These are phyloP conservation scores for Phytopythium cucurbitacearum DNA, from an alignment of 352 stramenopile genomes.

Conservation along the genomic window DNA sequence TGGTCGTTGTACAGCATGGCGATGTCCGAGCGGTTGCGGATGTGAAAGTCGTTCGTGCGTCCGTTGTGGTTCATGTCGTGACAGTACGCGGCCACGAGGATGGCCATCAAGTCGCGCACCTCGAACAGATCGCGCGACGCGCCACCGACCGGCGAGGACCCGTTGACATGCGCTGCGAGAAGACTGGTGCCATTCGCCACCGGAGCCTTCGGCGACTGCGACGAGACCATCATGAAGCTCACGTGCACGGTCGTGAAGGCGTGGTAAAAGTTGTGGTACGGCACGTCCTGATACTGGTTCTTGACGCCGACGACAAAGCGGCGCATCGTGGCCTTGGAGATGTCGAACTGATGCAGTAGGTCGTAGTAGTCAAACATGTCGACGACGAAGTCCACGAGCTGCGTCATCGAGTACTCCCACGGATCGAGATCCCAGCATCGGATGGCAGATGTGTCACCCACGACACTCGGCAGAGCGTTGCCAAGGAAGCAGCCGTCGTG, in stretches of 20 bases:
- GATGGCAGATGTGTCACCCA: slow-evolving; percentile 14
- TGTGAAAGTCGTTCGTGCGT: slow-evolving; percentile 88
- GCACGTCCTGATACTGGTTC: slow-evolving; percentile 72
- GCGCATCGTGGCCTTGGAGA: slow-evolving; percentile 51
- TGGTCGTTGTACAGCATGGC: slow-evolving; percentile 88
- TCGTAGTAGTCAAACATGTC: slow-evolving; percentile 75
- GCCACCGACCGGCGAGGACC: no score
- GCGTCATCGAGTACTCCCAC: slow-evolving; percentile 50
- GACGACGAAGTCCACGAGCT: slow-evolving; percentile 62
- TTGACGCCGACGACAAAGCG: slow-evolving; percentile 67
- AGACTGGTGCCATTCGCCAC: no score
- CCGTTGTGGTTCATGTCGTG: slow-evolving; percentile 89
- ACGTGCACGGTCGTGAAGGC: slow-evolving; percentile 78
- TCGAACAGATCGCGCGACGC: slow-evolving; percentile 30
- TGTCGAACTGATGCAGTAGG: slow-evolving; percentile 51
- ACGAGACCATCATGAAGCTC: slow-evolving; percentile 68
- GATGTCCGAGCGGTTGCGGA: slow-evolving; percentile 63
- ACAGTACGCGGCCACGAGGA: slow-evolving; percentile 78
- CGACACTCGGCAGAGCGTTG: slow-evolving; percentile 1
- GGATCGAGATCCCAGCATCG: slow-evolving; percentile 55
- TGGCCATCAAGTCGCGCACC: slow-evolving; percentile 50
- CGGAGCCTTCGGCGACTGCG: slow-evolving; percentile 21
- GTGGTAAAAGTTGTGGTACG: slow-evolving; percentile 87
- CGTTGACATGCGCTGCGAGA: no score
- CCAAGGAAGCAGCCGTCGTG: slow-evolving; percentile 30